phyloP scores from a whole-genome alignment of 768 basidiomycete genomes.

The Tylopilus balloui region DNA sequence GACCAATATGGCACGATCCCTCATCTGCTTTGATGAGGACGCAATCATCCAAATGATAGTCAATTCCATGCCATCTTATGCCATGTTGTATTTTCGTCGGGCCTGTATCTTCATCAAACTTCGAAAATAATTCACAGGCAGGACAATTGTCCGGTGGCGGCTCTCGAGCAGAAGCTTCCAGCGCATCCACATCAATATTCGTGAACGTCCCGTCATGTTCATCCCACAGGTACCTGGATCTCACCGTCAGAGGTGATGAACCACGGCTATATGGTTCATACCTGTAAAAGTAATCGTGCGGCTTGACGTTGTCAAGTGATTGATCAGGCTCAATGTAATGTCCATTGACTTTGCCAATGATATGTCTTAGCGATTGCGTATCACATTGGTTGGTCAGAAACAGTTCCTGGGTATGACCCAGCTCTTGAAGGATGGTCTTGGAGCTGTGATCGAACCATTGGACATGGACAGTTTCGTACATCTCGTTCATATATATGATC shows the following conservation, averaged over 20 bases:
- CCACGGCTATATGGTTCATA: slow-evolving; percentile 22
- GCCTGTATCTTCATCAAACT: slow-evolving; percentile 31
- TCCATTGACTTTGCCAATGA: slow-evolving; percentile 49
- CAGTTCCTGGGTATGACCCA: slow-evolving; percentile 60
- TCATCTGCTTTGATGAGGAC: slow-evolving; percentile 44
- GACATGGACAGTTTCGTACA: slow-evolving; percentile 48
- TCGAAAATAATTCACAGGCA: slow-evolving; percentile 38
- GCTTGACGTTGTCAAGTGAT: slow-evolving; percentile 22
- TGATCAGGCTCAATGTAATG: slow-evolving; percentile 30
- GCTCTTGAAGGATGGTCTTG: slow-evolving; percentile 54
- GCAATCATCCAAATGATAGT: slow-evolving; percentile 62
- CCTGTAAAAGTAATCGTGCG: slow-evolving; percentile 57
- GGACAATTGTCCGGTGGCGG: slow-evolving; percentile 50
- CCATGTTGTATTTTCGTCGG: slow-evolving; percentile 36
- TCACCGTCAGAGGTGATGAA: slow-evolving; percentile 1
- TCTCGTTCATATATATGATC: slow-evolving; percentile 50
- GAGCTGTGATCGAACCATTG: slow-evolving; percentile 75
- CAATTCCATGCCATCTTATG: slow-evolving; percentile 41
- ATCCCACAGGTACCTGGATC: slow-evolving; percentile 48
- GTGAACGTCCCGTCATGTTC: slow-evolving; percentile 43
- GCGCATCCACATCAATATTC: slow-evolving; percentile 32
- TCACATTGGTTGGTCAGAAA: slow-evolving; percentile 58
- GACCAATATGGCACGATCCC: slow-evolving; percentile 56
- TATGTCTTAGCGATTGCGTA: slow-evolving; percentile 32
- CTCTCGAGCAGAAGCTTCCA: slow-evolving; percentile 5